Conservation (phyloP, 2,329 filamentous ascomycete species). For the Fusarium coicis region DNA sequence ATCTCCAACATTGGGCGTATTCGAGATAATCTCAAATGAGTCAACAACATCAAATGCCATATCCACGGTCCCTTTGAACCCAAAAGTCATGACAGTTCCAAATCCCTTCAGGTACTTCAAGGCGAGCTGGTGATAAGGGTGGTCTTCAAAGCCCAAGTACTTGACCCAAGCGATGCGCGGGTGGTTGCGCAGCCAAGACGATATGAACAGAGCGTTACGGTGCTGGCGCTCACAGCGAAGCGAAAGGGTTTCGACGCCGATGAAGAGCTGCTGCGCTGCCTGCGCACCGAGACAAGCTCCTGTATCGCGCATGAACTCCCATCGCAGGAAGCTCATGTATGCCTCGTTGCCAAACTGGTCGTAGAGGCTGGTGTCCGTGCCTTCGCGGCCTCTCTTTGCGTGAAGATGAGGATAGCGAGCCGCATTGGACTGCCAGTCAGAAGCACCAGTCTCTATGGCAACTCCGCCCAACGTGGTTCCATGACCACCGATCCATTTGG, state of each 20-base stretch:
- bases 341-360: neutral
- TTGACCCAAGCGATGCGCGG: constrained; percentile 2
- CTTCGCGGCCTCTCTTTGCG: neutral
- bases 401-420: neutral
- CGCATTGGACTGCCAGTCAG: constrained; percentile 80
- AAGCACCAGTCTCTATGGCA: constrained; percentile 87
- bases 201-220: neutral
- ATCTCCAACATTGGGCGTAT: constrained; percentile 64
- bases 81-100: constrained; percentile 77
- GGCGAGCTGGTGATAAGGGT: constrained; percentile 70
- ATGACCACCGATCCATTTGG: constrained; percentile 97
- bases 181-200: neutral
- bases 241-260: neutral
- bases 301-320: constrained; percentile 1
- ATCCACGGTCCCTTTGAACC: constrained; percentile 48
- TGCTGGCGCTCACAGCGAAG: constrained; percentile 2
- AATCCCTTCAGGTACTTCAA: constrained; percentile 78
- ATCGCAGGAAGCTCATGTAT: neutral
- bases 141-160: constrained; percentile 43
- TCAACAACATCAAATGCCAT: constrained; percentile 74
- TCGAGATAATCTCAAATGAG: constrained; percentile 47
- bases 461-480: constrained; percentile 92
- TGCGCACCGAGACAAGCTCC: neutral
- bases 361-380: neutral
- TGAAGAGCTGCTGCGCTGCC: neutral